Base-by-base conservation (phyloP, 495 filamentous ascomycete species). In the Penicillium salamii region DNA sequence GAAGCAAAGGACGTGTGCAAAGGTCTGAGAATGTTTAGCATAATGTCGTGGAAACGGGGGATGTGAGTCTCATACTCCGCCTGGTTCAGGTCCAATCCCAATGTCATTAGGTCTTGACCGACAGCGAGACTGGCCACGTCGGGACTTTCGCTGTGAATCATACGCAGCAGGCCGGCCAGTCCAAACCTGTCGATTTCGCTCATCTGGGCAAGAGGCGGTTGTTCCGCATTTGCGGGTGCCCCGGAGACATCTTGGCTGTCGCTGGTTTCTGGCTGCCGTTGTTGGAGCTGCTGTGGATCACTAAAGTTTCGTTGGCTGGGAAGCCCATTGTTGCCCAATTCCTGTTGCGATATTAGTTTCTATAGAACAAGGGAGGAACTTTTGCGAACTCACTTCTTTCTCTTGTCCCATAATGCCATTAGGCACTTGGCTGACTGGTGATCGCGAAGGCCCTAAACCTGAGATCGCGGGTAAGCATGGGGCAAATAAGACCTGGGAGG, bases 71-170 rank as follows among this genome's bases (percentile, higher is more conserved):
- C 84, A 67, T 83, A 91, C 88, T 90, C 88, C 41, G 81, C 75
- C 28, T 87, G 86, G 47, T 82, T 87, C 42, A 95, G 69, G 66
- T 97, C 89, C 41, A 96, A 67, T 8, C 89, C 90, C 36, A 96
- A 72, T 9, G 76, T 75, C 46, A 79, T 85, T 19, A 95, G 76
- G 62, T 96, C 90, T 57, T 92, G 81, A 12, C 91, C 91, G 39
- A 83, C 77, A 17, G 89, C 82, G 38, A 95, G 76, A 46, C 81
- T 78, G 20, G 83, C 82, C 55, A 90, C 83, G 67, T 92, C 88
- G 11, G 84, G 82, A 60, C 81, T 89, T 37, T 85, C 83, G 60
- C 84, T 84, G 61, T 85, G 87, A 70, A 93, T 88, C 73, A 90
- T 82, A 26, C 82, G 80, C 20, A 90, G 76, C 29, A 95, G 72